These are phyloP conservation scores for Exophiala sideris DNA, from an alignment of 2,329 filamentous ascomycete genomes.

Conservation along the genomic window DNA sequence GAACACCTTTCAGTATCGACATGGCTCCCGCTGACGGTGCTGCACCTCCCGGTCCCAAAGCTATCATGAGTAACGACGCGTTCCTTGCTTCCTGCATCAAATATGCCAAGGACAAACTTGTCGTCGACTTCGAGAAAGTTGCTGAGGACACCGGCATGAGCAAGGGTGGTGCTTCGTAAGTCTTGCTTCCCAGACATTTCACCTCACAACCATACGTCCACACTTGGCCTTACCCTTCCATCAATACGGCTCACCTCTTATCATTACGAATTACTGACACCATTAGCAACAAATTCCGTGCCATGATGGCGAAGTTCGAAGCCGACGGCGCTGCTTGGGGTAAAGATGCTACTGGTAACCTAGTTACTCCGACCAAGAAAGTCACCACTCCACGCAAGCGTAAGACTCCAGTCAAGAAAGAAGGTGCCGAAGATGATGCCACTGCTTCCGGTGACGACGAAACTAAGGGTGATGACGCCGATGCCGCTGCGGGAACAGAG, in stretches of 20 bases:
- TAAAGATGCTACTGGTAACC: conserved; percentile 2
- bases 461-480: background rate
- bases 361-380: conserved; percentile 3
- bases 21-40: background rate
- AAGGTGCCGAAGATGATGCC: background rate
- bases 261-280: conserved; percentile 1
- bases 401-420: conserved; percentile 8
- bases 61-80: conserved; percentile 6
- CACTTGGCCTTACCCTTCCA: background rate
- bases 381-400: conserved; percentile 17
- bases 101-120: conserved; percentile 20
- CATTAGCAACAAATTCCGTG: conserved; percentile 27
- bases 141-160: conserved; percentile 23
- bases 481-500: background rate
- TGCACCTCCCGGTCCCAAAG: background rate
- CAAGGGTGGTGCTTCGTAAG: conserved; percentile 27
- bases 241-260: background rate
- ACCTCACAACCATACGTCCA: background rate
- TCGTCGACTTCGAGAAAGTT: conserved; percentile 22
- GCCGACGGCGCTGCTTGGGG: conserved; percentile 10
- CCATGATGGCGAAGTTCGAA: conserved; percentile 23
- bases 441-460: background rate
- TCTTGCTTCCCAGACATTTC: background rate
- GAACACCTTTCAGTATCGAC: background rate
- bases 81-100: conserved; percentile 27